These are phyloP conservation scores for Phytophthora tubulina DNA, from an alignment of 352 stramenopile species.

Conservation along the genomic window DNA sequence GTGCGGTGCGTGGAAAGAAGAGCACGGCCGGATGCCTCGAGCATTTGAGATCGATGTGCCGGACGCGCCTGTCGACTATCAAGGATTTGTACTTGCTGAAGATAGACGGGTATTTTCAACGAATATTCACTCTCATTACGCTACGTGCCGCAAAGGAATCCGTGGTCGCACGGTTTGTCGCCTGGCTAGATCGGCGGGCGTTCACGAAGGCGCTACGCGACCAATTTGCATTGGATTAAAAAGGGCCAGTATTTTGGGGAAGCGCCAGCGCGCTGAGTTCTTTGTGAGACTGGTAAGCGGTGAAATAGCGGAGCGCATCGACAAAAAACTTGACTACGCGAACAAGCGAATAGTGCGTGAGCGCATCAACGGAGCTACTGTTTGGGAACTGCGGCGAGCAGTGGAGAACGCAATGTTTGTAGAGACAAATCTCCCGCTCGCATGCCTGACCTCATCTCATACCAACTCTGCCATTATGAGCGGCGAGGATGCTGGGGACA, in stretches of 20 bases:
- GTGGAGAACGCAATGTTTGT: conserved; percentile 9
- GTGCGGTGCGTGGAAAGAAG: background rate
- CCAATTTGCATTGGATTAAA: conserved; percentile 6
- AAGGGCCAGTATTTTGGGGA: background rate
- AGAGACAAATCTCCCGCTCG: conserved; percentile 8
- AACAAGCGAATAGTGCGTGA: conserved; percentile 6
- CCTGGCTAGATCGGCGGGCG: conserved; percentile 15
- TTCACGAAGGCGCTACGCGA: conserved; percentile 10
- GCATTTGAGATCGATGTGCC: conserved; percentile 17
- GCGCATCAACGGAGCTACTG: background rate
- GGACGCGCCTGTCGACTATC: background rate
- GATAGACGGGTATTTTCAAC: background rate
- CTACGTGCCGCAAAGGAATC: conserved; percentile 26
- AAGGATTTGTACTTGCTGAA: background rate
- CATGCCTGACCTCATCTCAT: conserved; percentile 1
- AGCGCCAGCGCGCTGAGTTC: background rate
- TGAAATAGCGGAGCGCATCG: background rate
- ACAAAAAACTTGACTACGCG: background rate
- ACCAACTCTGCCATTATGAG: conserved; percentile 15
- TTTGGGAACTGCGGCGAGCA: conserved; percentile 9
- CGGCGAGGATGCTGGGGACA: conserved; percentile 4
- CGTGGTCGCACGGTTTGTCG: conserved; percentile 24
- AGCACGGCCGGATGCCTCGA: background rate
- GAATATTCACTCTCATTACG: conserved; percentile 29
- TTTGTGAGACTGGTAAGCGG: background rate